These are phyloP conservation scores for Naganishia randhawae DNA, from an alignment of 768 basidiomycete genomes.

Conservation along the genomic window DNA sequence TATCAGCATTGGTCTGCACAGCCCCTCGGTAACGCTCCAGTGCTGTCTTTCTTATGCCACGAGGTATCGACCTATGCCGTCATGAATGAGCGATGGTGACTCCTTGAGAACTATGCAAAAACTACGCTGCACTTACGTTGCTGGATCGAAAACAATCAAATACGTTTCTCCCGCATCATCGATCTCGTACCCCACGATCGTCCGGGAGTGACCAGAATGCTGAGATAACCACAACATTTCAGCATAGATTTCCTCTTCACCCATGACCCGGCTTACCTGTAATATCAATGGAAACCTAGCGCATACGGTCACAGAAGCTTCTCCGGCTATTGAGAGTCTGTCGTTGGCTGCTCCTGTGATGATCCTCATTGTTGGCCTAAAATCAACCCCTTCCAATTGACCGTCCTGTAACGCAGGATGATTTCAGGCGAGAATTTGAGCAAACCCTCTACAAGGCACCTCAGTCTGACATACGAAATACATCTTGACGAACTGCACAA, in stretches of 20 bases:
- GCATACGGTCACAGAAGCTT: constrained; percentile 50
- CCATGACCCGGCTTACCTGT: constrained; percentile 41
- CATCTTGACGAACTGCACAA: constrained; percentile 69
- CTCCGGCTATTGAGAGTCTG: background rate
- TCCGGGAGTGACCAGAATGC: constrained; percentile 78
- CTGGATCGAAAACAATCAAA: constrained; percentile 75
- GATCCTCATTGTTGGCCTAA: background rate
- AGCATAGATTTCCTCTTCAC: background rate
- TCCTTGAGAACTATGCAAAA: background rate
- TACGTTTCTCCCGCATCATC: constrained; percentile 59
- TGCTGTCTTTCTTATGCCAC: constrained; percentile 10
- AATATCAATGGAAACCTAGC: constrained; percentile 75
- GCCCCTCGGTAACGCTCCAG: constrained; percentile 22
- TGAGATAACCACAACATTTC: constrained; percentile 50
- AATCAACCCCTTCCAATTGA: background rate
- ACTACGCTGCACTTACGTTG: constrained; percentile 43
- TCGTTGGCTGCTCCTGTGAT: background rate
- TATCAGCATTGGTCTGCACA: constrained; percentile 17
- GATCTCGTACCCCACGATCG: constrained; percentile 78
- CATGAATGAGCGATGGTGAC: background rate
- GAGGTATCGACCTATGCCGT: constrained; percentile 26
- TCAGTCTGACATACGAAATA: constrained; percentile 58
- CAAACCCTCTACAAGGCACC: too few species aligned
- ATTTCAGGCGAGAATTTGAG: background rate
- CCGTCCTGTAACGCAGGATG: constrained; percentile 36